Base-by-base conservation (phyloP, 768 basidiomycete genomes). In the Pilatotrama ljubarskyi region DNA sequence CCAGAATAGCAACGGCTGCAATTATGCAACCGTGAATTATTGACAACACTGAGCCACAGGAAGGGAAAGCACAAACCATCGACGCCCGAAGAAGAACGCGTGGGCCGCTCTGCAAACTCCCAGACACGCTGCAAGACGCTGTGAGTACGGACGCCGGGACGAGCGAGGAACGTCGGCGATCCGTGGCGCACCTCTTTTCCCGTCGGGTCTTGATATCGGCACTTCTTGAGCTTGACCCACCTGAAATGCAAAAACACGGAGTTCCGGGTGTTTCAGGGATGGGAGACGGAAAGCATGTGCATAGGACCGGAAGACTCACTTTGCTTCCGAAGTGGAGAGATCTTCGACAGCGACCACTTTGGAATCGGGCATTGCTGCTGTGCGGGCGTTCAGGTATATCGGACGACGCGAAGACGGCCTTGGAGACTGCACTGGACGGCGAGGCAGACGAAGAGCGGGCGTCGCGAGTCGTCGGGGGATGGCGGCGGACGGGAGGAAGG, bases 81-180 rank as follows among this genome's bases (percentile, higher is more conserved):
- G 57, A 94, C 82, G 0, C 88, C 93, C 11, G 86, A 84, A 4
- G 83, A 79, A 48, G 84, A 84, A 42, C 91, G 82, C 13, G 91
- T 93, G 68, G 85, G 90, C 37, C 95, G 81, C 66, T 91, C 87
- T 10, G 95, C 95, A 59, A 79, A 87, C 74, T 97, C 95, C 95
- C 95, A 98, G n/a, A 81, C 67, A 57, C 93, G 78, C 88, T 95
- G 65, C 10, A 42, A 47, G 43, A 22, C 43, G 40, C 59, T 55
- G 32, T 48, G 54, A 57, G 47, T 14, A 24, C 17, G 48, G 37
- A 51, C 25, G 32, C 24, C 3, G 9, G 26, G 9, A 5, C 20
- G 17, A 13, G 38, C 20, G 17, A 13, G 38, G 48, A 35, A n/a
- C 26, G 14, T 20, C 18, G 14, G 43, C 17, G 32, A 38, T 17